Evolutionary conservation across 345 rosid genomes (phyloP), one percentile per base, ranked within the genome.

Genomic region (Nasturtium officinale): DNA sequence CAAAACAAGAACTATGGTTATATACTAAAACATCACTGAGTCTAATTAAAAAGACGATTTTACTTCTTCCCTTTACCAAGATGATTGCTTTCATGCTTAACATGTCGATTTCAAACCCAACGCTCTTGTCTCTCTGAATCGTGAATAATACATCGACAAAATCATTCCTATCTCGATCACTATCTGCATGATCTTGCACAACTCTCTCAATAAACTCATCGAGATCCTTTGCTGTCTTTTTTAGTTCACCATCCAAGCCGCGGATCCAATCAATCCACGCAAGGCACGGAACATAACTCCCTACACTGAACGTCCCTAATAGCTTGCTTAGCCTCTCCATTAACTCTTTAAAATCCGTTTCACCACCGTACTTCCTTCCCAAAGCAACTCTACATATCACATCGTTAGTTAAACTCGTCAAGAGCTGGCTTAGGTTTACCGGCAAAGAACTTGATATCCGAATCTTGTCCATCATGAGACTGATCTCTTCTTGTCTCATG

Each of bases 201-300:
- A 78, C 54, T 72, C 67, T 68, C 28, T 76, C 81, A 0, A 78
- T 45, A 35, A 83, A 73, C 4, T 46, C 52, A 45, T 80, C 84
- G 5, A 83, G n/a, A 17, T 78, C 81, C 7, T 54, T 80, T 1
- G 18, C 51, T 3, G 72, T 74, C 63, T 55, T 78, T 12, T 76
- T 63, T 1, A 73, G 9, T 12, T 52, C 38, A 17, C 4, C 63
- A 37, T 66, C 26, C 13, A 65, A 18, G 56, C 86, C 82, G 6
- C 45, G 0, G 4, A 80, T 23, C 69, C 50, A 9, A 42, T 71
- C 77, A 7, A 83, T n/a, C 90, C 89, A 85, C 2, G 75, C 61
- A 47, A 87, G 84, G 76, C 84, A 83, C 23, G 87, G 88, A 33
- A 88, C 65, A 53, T 46, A 87, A 40, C 78, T 84, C 16, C 90